Percentiles rank a stretch among this genome's conserved stretches.
Conservation (phyloP, 768 basidiomycete species). For the Fomitopsis serialis region DNA sequence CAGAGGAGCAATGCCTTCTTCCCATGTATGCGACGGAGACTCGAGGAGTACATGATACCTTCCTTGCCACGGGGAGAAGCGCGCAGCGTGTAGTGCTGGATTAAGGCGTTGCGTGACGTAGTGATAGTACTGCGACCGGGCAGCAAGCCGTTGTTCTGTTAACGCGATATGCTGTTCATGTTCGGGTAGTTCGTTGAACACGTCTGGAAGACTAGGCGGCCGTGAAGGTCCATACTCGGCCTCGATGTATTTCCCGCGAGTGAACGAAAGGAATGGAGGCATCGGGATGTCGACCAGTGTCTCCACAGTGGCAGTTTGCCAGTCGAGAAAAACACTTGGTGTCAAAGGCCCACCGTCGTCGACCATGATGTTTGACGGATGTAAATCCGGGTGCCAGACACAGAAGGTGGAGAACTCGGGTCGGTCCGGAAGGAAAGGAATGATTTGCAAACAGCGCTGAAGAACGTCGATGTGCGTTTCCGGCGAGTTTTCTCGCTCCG, state of each 20-base stretch:
- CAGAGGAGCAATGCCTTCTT: background rate
- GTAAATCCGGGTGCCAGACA: background rate
- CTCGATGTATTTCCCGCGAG: background rate
- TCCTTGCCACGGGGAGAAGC: background rate
- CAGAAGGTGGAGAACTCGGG: background rate
- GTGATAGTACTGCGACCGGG: background rate
- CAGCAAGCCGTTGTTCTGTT: background rate
- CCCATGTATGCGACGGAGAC: background rate
- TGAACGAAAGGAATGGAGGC: background rate
- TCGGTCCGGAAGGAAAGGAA: background rate
- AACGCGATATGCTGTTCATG: background rate
- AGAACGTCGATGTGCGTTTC: background rate
- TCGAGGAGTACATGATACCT: background rate
- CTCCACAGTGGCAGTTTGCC: background rate
- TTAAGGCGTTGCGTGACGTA: background rate
- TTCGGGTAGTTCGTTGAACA: background rate
- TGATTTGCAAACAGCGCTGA: background rate
- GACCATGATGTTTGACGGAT: background rate
- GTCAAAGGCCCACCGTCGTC: background rate
- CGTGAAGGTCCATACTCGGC: background rate
- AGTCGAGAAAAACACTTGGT: background rate
- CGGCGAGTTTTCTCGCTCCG: background rate
- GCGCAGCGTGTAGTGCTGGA: background rate
- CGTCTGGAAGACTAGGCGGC: background rate
- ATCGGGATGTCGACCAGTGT: background rate